Evolutionary conservation across 768 basidiomycete genomes (phyloP).

Genomic region (Mycena filopes): DNA sequence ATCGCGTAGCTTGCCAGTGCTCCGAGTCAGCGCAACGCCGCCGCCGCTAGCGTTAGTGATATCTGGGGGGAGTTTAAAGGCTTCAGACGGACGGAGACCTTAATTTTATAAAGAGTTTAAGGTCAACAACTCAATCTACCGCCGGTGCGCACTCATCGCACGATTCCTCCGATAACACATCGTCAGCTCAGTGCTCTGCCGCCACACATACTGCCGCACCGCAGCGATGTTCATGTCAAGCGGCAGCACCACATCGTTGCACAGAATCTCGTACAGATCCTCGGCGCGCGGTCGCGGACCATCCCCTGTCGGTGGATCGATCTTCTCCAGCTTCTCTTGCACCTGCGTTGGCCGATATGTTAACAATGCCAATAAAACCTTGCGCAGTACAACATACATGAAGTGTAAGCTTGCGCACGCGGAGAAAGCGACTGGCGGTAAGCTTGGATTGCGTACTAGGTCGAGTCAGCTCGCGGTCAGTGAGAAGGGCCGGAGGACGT

Average conservation of each 20-base stretch:
- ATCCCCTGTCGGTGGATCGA: constrained; percentile 47
- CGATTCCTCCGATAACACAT: constrained; percentile 77
- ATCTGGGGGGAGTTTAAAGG: no score
- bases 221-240: constrained; percentile 91
- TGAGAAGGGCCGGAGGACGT: constrained; percentile 39
- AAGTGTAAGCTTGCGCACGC: constrained; percentile 83
- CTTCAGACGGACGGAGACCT: no score
- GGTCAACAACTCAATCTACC: no score
- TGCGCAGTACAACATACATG: constrained; percentile 68
- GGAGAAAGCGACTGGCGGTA: constrained; percentile 86
- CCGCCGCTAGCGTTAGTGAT: no score
- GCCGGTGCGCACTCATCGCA: constrained; percentile 23
- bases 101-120: no score
- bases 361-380: neutral
- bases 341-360: constrained; percentile 58
- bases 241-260: constrained; percentile 86
- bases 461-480: constrained; percentile 14
- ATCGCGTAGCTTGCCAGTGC: no score
- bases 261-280: constrained; percentile 87
- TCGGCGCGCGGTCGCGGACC: constrained; percentile 57
- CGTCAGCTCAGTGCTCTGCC: constrained; percentile 73
- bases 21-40: no score
- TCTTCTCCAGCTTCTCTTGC: constrained; percentile 81
- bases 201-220: constrained; percentile 91
- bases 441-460: constrained; percentile 81